Evolutionary conservation across 768 basidiomycete species (phyloP).

Genomic region (Mycena alexandri): DNA sequence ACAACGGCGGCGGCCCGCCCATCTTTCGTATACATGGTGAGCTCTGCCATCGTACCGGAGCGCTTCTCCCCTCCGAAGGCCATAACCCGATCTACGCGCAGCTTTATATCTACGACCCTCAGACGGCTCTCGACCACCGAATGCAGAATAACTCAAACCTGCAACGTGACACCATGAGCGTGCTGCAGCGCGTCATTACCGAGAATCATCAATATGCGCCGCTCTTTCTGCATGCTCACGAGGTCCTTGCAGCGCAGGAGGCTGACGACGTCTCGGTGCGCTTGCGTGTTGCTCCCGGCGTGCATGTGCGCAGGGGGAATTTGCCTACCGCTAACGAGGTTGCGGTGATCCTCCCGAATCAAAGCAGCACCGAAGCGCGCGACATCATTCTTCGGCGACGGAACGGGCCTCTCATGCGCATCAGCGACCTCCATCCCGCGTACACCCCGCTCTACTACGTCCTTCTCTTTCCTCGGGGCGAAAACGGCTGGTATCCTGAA

Average conservation of each 20-base stretch:
- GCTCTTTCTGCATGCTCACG: not conserved
- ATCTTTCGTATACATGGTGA: constrained; percentile 46
- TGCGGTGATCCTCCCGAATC: constrained; percentile 7
- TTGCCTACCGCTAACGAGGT: constrained; percentile 3
- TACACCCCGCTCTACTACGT: constrained; percentile 10
- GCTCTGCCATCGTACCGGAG: constrained; percentile 48
- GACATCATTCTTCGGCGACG: constrained; percentile 6
- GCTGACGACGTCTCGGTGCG: not conserved
- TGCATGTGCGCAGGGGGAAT: not conserved
- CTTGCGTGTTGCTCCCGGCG: constrained; percentile 4
- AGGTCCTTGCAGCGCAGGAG: not conserved
- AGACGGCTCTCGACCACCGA: constrained; percentile 1
- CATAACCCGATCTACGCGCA: constrained; percentile 45
- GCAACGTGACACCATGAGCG: not conserved
- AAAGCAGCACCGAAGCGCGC: not conserved
- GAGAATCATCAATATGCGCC: not conserved
- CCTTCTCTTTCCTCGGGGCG: constrained; percentile 4
- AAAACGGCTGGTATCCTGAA: not conserved
- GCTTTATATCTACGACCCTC: constrained; percentile 34
- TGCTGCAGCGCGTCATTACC: not conserved
- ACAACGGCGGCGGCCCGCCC: constrained; percentile 41
- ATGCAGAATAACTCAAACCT: constrained; percentile 38
- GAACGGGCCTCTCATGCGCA: not conserved
- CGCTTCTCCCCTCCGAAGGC: constrained; percentile 41
- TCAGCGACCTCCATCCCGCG: not conserved